These are phyloP conservation scores for Podospora pseudopauciseta DNA, from an alignment of 495 filamentous ascomycete genomes.

Conservation along the genomic window DNA sequence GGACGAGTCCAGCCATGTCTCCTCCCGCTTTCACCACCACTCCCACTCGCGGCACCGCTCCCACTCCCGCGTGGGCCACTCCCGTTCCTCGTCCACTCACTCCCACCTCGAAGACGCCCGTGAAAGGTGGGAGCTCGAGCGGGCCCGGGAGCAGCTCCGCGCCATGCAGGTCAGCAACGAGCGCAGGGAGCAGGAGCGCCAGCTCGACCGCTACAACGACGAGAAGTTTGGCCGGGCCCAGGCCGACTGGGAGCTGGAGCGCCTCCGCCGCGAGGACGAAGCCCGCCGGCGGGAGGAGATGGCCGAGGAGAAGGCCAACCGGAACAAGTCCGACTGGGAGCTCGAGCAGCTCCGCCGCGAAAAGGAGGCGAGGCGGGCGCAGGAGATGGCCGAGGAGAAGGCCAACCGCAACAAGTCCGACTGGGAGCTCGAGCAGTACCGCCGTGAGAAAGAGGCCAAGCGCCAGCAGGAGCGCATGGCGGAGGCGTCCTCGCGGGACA, in stretches of 20 bases:
- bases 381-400: background rate
- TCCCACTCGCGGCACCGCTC: slow-evolving; percentile 25
- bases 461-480: slow-evolving; percentile 29
- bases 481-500: background rate
- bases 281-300: background rate
- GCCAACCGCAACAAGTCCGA: background rate
- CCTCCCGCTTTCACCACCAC: slow-evolving; percentile 14
- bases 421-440: slow-evolving; percentile 7
- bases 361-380: slow-evolving; percentile 17
- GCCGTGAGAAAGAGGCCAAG: slow-evolving; percentile 16
- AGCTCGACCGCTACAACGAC: slow-evolving; percentile 23
- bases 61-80: slow-evolving; percentile 22
- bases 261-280: slow-evolving; percentile 4
- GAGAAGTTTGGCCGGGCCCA: slow-evolving; percentile 30
- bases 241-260: slow-evolving; percentile 9
- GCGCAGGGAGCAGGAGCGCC: slow-evolving; percentile 20
- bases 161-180: slow-evolving; percentile 18
- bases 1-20: slow-evolving; percentile 25
- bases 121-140: slow-evolving; percentile 25
- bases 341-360: slow-evolving; percentile 2
- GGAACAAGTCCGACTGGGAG: slow-evolving; percentile 2
- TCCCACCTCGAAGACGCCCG: slow-evolving; percentile 30
- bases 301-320: slow-evolving; percentile 4
- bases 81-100: slow-evolving; percentile 29
- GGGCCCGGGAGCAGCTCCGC: slow-evolving; percentile 23